These are phyloP conservation scores for Suillus americanus DNA, from an alignment of 768 basidiomycete species.

Conservation along the genomic window DNA sequence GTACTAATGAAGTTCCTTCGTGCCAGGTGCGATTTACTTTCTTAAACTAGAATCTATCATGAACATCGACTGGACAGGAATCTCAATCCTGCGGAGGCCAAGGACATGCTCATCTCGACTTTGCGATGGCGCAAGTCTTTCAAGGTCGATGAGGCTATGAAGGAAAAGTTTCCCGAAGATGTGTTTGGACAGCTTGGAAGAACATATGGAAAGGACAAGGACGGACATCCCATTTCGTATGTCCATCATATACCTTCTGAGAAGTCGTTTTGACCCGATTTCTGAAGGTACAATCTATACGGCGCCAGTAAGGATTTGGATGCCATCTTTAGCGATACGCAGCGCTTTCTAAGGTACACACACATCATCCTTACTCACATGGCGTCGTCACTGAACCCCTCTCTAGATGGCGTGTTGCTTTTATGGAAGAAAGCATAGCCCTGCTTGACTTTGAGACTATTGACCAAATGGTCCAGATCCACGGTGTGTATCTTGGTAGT, in stretches of 20 bases:
- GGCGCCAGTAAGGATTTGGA: constrained; percentile 67
- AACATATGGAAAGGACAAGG: constrained; percentile 70
- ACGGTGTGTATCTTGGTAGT: constrained; percentile 42
- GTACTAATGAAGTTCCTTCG: constrained; percentile 80
- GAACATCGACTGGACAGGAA: constrained; percentile 36
- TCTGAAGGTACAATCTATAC: constrained; percentile 72
- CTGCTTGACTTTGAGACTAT: constrained; percentile 70
- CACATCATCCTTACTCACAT: background rate
- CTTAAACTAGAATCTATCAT: background rate
- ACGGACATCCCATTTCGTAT: constrained; percentile 66
- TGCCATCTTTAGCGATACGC: constrained; percentile 73
- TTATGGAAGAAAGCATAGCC: constrained; percentile 69
- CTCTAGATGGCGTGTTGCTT: constrained; percentile 71
- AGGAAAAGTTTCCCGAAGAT: constrained; percentile 62
- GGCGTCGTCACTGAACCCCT: constrained; percentile 8
- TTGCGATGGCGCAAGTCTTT: constrained; percentile 72
- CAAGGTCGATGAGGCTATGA: constrained; percentile 55
- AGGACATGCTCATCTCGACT: constrained; percentile 66
- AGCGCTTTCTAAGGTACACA: constrained; percentile 69
- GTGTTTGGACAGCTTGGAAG: constrained; percentile 65
- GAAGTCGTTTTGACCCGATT: constrained; percentile 1
- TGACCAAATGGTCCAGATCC: constrained; percentile 73
- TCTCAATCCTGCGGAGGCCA: constrained; percentile 51
- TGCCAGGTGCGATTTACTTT: constrained; percentile 51
- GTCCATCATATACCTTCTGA: constrained; percentile 21